Evolutionary conservation across 73 alveolate species (phyloP).

Genomic region (Breviolum minutum): DNA sequence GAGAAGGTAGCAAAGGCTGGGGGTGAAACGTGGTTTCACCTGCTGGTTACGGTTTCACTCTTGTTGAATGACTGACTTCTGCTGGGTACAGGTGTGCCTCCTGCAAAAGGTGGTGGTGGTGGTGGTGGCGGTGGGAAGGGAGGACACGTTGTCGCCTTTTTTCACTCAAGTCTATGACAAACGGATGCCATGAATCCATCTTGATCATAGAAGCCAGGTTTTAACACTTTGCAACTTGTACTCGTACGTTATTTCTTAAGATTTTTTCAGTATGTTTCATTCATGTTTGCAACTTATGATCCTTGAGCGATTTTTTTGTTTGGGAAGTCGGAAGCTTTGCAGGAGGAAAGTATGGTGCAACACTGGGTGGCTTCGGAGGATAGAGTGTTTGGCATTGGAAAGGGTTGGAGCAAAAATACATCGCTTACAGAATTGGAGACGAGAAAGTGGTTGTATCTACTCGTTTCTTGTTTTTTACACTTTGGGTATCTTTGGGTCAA

Average conservation of each 20-base stretch:
- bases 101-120: constrained; percentile 22
- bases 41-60: not conserved
- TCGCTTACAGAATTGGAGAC: not conserved
- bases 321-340: not conserved
- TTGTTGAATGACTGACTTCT: not conserved
- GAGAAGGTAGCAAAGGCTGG: constrained; percentile 63
- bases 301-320: too few species aligned
- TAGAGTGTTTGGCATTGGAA: not conserved
- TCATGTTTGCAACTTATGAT: not conserved
- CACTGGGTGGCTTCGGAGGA: constrained; percentile 19
- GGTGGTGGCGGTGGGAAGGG: constrained; percentile 33
- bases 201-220: not conserved
- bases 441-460: too few species aligned
- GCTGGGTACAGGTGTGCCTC: constrained; percentile 20
- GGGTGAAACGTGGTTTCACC: not conserved
- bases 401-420: too few species aligned
- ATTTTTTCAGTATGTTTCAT: not conserved
- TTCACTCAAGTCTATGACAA: not conserved
- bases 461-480: too few species aligned
- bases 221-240: not conserved
- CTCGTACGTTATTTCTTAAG: not conserved
- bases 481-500: too few species aligned
- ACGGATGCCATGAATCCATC: not conserved
- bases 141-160: not conserved
- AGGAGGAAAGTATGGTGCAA: constrained; percentile 26